Evolutionary conservation across 306 rosid genomes (phyloP).

Genomic region (Styphnolobium japonicum): DNA sequence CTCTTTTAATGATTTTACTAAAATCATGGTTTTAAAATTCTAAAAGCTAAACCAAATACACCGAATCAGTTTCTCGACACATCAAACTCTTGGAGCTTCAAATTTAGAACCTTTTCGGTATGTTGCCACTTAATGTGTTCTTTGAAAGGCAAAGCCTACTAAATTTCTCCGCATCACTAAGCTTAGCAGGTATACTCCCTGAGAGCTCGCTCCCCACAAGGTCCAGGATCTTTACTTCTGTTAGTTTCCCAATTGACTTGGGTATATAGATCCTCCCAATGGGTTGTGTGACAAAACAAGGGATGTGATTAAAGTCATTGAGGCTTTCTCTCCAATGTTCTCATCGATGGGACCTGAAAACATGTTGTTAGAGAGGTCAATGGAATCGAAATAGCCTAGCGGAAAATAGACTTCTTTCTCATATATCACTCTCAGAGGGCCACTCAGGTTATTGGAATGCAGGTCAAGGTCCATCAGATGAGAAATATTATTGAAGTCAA

Average conservation of each 20-base stretch:
- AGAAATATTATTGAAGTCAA: conserved; percentile 32
- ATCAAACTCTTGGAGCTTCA: conserved; percentile 38
- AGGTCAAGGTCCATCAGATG: conserved; percentile 21
- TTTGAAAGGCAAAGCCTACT: conserved; percentile 30
- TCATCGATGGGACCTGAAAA: conserved; percentile 26
- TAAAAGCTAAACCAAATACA: too few relatives aligned
- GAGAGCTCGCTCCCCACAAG: conserved; percentile 31
- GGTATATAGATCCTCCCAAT: conserved; percentile 46
- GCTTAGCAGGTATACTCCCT: conserved; percentile 40
- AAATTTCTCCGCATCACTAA: conserved; percentile 33
- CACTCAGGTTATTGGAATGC: conserved; percentile 43
- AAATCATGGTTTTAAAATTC: neutral
- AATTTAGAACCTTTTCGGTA: conserved; percentile 47
- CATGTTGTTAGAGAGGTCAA: conserved; percentile 12
- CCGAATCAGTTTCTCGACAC: conserved; percentile 40
- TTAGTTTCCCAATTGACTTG: conserved; percentile 41
- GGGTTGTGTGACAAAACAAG: conserved; percentile 42
- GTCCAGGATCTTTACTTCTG: conserved; percentile 33
- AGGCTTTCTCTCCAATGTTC: conserved; percentile 32
- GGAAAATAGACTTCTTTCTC: conserved; percentile 37
- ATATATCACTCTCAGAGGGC: conserved; percentile 30
- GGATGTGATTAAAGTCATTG: conserved; percentile 37
- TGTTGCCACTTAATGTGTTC: conserved; percentile 43
- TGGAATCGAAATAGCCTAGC: conserved; percentile 16
- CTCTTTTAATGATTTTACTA: too few relatives aligned